Evolutionary conservation across 257 asterid species (phyloP).

Genomic region (Thymus quinquecostatus): DNA sequence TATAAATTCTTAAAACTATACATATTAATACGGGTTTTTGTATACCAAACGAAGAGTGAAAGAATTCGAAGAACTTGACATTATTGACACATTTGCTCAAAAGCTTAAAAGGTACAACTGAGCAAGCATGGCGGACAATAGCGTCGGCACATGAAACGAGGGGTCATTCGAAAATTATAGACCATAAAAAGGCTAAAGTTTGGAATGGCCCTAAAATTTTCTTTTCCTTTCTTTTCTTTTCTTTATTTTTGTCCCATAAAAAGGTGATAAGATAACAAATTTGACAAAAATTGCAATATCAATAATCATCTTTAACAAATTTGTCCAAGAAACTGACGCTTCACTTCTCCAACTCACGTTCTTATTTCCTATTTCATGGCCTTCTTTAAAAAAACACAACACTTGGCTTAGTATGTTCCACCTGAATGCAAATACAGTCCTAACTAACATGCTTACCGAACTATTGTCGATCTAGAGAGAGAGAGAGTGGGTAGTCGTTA

Average conservation of each 20-base stretch:
- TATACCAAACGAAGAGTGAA: no score
- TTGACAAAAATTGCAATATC: constrained; percentile 32
- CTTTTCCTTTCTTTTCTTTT: background rate
- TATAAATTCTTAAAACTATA: no score
- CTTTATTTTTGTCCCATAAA: background rate
- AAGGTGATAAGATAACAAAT: constrained; percentile 38
- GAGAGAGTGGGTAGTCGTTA: background rate
- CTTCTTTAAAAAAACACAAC: background rate
- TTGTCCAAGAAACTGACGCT: constrained; percentile 39
- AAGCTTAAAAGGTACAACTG: background rate
- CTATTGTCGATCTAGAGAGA: background rate
- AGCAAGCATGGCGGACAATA: constrained; percentile 38
- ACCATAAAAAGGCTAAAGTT: constrained; percentile 20
- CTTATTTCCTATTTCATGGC: constrained; percentile 15
- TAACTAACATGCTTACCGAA: background rate
- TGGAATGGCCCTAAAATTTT: constrained; percentile 28
- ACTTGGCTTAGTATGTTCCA: background rate
- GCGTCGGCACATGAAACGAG: constrained; percentile 36
- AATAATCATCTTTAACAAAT: constrained; percentile 29
- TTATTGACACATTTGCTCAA: no score
- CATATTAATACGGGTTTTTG: no score
- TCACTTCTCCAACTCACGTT: constrained; percentile 19
- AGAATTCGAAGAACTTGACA: no score
- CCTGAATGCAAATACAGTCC: background rate
- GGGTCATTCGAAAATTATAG: constrained; percentile 26